Base-by-base conservation (phyloP, 1,284 basidiomycete species). In the Ustilago nuda region DNA sequence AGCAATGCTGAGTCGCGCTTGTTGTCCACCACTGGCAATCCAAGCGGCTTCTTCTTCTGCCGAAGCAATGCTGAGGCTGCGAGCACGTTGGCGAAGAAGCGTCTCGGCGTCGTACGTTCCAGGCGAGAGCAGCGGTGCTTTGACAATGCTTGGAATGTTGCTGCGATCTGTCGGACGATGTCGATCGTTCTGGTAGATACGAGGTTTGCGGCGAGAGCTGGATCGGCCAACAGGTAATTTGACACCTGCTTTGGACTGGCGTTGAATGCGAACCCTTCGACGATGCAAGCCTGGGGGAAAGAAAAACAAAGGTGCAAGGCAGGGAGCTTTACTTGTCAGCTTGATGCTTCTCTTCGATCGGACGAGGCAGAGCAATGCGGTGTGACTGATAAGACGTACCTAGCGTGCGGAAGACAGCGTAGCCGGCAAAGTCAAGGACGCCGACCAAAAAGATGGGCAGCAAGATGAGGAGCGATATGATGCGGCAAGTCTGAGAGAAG, bases 71-170 rank as follows among this genome's bases (percentile, higher is more conserved):
- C 73, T 74, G 13, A 74, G 56, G 23, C 70, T 77, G 8, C 81
- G 58, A 17, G 79, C 80, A 4, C 81, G 71, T 41, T 83, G 81
- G 3, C 80, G 65, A 13, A 83, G 71, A 33, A 83, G 68, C 53
- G 72, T 74, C 51, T 82, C 80, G 39, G 80, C 81, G 41, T 83
- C 81, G 52, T 83, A 83, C 5, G 81, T 75, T 13, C 81, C 81
- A 0, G 80, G 80, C 3, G 76, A 60, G 7, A 83, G 73, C 4
- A 76, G 66, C 6, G 70, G 78, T 7, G 76, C 81, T 37, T 72
- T 72, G 43, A 73, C 75, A 33, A 77, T 72, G 55, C 60, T 63
- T 7, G 75, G 75, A 8, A 63, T 61, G 46, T 71, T 72, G 55
- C 59, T 69, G 32, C 66, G 59, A 53, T 76, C 74, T 17, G 74